Percentiles rank a stretch among this genome's conserved stretches.
These are phyloP conservation scores for Linum lewisii DNA, from an alignment of 345 rosid species.

Conservation along the genomic window DNA sequence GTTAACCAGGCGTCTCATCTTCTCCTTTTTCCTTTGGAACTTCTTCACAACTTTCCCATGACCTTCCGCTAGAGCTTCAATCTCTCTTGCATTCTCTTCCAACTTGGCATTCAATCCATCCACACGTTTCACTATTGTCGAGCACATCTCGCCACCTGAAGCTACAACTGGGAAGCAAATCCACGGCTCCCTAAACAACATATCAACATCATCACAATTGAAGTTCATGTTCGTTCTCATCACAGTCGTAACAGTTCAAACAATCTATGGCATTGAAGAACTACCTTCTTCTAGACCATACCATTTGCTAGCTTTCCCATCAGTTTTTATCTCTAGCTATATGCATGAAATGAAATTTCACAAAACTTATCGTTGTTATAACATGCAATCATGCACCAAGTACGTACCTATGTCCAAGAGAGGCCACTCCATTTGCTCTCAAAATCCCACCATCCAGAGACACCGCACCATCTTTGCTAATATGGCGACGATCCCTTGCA, in stretches of 20 bases:
- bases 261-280: too few relatives aligned
- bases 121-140: not conserved
- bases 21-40: not conserved
- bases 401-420: constrained; percentile 36
- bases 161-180: constrained; percentile 30
- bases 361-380: too few relatives aligned
- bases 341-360: too few relatives aligned
- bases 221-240: too few relatives aligned
- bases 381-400: too few relatives aligned
- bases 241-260: too few relatives aligned
- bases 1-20: not conserved
- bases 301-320: too few relatives aligned
- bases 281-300: too few relatives aligned
- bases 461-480: constrained; percentile 31
- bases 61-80: not conserved
- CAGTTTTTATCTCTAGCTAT: too few relatives aligned
- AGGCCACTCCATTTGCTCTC: constrained; percentile 33
- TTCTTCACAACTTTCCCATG: constrained; percentile 9
- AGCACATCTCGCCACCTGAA: not conserved
- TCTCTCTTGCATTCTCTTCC: not conserved
- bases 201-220: not conserved
- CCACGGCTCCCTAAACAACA: constrained; percentile 33
- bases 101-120: constrained; percentile 7
- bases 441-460: constrained; percentile 57
- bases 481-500: constrained; percentile 20